These are phyloP conservation scores for Blastobotrys raffinosifermentans DNA, from an alignment of 1,139 yeast species.

Conservation along the genomic window DNA sequence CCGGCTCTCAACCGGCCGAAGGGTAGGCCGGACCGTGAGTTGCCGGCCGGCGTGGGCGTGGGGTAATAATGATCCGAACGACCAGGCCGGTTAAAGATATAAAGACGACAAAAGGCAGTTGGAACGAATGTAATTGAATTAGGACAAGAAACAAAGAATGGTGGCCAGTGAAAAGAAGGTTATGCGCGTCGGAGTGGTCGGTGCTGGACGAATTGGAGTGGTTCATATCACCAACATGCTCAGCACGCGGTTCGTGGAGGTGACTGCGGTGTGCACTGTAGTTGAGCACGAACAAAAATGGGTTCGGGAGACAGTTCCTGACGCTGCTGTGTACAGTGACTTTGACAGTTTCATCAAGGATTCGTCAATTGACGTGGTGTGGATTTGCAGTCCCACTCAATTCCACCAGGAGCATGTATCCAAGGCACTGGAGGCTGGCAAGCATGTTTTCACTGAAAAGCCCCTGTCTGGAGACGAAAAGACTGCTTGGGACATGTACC, in stretches of 20 bases:
- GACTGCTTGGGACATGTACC: slow-evolving; percentile 16
- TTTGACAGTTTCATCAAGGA: slow-evolving; percentile 16
- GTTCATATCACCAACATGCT: slow-evolving; percentile 15
- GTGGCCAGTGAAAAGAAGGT: slow-evolving; percentile 1
- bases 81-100: too few relatives aligned
- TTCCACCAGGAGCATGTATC: slow-evolving; percentile 18
- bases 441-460: slow-evolving; percentile 21
- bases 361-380: slow-evolving; percentile 17
- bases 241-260: slow-evolving; percentile 8
- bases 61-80: too few relatives aligned
- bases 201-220: slow-evolving; percentile 20
- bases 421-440: slow-evolving; percentile 14
- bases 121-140: too few relatives aligned
- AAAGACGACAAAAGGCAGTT: too few relatives aligned
- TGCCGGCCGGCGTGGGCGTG: too few relatives aligned
- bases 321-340: slow-evolving; percentile 13
- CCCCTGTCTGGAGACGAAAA: slow-evolving; percentile 14
- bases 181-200: slow-evolving; percentile 15
- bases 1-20: too few relatives aligned
- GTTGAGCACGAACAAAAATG: slow-evolving; percentile 15
- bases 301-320: slow-evolving; percentile 11
- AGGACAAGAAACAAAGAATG: too few relatives aligned
- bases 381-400: slow-evolving; percentile 17
- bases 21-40: too few relatives aligned
- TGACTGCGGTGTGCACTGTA: slow-evolving; percentile 16